Evolutionary conservation across 495 filamentous ascomycete species (phyloP).

Genomic region (Aspergillus taichungensis): DNA sequence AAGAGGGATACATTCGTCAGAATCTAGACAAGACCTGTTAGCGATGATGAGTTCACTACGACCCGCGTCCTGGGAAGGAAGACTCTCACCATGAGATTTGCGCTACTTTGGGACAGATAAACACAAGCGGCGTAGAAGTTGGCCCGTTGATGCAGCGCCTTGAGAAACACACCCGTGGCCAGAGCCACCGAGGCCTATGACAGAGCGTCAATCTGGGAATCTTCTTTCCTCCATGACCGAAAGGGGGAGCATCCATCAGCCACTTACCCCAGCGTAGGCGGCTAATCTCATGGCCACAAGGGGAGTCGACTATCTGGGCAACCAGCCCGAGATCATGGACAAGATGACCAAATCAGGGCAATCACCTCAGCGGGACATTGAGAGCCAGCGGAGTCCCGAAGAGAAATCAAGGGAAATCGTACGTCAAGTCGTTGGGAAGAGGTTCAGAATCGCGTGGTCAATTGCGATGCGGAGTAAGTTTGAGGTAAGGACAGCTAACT

Average conservation of each 20-base stretch:
- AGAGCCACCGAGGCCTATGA: slow-evolving; percentile 63
- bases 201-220: slow-evolving; percentile 13
- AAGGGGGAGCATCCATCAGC: background rate
- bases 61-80: background rate
- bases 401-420: background rate
- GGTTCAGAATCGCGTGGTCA: slow-evolving; percentile 8
- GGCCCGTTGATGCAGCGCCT: slow-evolving; percentile 85
- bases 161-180: slow-evolving; percentile 72
- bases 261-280: slow-evolving; percentile 44
- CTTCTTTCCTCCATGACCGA: background rate
- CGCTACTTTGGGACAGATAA: slow-evolving; percentile 89
- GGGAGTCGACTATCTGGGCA: slow-evolving; percentile 12
- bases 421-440: background rate
- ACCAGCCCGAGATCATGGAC: slow-evolving; percentile 25
- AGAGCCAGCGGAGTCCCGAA: slow-evolving; percentile 12
- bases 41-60: background rate
- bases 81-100: slow-evolving; percentile 86
- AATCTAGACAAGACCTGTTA: slow-evolving; percentile 44
- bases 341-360: slow-evolving; percentile 9
- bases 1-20: slow-evolving; percentile 82
- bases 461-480: slow-evolving; percentile 2
- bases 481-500: slow-evolving; percentile 37
- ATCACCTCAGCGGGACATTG: slow-evolving; percentile 13
- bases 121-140: slow-evolving; percentile 98
- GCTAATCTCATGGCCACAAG: slow-evolving; percentile 41